Evolutionary conservation across 495 filamentous ascomycete species (phyloP).

Genomic region (Margaritispora aquatica): DNA sequence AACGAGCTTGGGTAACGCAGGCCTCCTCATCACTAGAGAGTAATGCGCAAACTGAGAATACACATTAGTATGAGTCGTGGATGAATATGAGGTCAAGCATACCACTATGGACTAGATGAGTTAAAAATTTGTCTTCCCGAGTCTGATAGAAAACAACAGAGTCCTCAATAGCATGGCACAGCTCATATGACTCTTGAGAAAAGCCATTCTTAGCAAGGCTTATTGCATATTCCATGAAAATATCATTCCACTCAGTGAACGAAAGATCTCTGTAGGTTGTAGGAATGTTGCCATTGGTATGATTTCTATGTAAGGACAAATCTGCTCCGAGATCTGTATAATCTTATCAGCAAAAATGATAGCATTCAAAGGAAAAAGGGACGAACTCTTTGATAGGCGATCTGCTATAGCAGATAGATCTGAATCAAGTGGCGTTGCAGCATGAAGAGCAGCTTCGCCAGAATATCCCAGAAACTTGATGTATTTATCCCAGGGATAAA

Average conservation of each 20-base stretch:
- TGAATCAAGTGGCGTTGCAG: constrained; percentile 43
- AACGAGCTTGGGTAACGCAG: constrained; percentile 60
- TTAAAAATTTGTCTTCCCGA: constrained; percentile 57
- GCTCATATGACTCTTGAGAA: constrained; percentile 64
- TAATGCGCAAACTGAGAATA: constrained; percentile 65
- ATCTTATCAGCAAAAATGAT: constrained; percentile 7
- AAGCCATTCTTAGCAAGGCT: constrained; percentile 52
- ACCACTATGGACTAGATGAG: constrained; percentile 79
- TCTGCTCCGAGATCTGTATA: constrained; percentile 28
- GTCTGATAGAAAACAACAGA: constrained; percentile 73
- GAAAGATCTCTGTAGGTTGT: constrained; percentile 69
- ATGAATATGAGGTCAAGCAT: constrained; percentile 23
- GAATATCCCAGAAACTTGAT: constrained; percentile 62
- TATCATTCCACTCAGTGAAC: constrained; percentile 79
- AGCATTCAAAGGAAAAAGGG: not conserved
- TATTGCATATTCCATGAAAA: constrained; percentile 85
- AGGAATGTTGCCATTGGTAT: constrained; percentile 34
- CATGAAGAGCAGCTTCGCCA: constrained; percentile 27
- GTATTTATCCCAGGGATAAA: constrained; percentile 71
- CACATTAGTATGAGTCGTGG: constrained; percentile 12
- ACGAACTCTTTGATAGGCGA: constrained; percentile 48
- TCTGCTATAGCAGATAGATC: constrained; percentile 67
- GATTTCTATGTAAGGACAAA: constrained; percentile 20
- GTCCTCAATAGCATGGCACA: constrained; percentile 65
- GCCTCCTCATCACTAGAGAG: constrained; percentile 73